A percentile compares a stretch with the other conserved stretches of the same genome.
These are phyloP conservation scores for Piper longum DNA, from an alignment of 164 flowering plant genomes.

Conservation along the genomic window DNA sequence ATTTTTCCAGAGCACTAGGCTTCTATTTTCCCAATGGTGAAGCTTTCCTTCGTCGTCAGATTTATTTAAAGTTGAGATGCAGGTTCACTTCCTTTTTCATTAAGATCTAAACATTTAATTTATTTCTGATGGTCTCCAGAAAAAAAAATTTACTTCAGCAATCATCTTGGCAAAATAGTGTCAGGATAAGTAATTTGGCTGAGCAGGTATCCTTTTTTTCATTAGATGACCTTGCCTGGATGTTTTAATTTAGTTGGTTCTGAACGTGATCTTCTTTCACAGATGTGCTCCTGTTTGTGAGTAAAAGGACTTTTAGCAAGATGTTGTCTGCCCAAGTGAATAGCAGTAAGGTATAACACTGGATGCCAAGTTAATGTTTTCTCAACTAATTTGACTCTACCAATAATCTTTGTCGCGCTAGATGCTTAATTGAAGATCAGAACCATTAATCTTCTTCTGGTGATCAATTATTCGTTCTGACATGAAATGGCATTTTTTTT, in stretches of 20 bases:
- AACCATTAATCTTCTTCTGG: no score
- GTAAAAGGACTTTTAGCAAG: constrained; percentile 64
- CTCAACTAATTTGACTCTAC: no score
- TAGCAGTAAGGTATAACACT: constrained; percentile 87
- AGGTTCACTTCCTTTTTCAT: neutral
- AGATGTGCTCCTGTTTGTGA: constrained; percentile 86
- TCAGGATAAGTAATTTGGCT: constrained; percentile 69
- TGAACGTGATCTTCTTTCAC: constrained; percentile 5
- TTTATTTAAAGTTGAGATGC: constrained; percentile 69
- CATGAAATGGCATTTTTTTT: no score
- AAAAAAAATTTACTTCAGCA: constrained; percentile 84
- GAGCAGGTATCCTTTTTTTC: constrained; percentile 53
- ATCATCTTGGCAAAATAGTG: constrained; percentile 91
- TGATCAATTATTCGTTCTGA: no score
- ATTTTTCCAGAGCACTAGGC: constrained; percentile 52
- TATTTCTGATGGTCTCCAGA: constrained; percentile 25
- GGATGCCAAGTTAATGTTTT: no score
- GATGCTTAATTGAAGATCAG: no score
- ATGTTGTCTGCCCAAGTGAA: constrained; percentile 61
- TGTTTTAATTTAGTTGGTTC: neutral
- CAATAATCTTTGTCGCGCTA: no score
- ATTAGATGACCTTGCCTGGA: neutral
- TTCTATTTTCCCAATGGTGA: constrained; percentile 80
- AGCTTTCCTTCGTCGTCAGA: constrained; percentile 86
- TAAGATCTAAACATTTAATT: neutral